These are phyloP conservation scores for Solidago caesia DNA, from an alignment of 129 eudicot species.

Conservation along the genomic window DNA sequence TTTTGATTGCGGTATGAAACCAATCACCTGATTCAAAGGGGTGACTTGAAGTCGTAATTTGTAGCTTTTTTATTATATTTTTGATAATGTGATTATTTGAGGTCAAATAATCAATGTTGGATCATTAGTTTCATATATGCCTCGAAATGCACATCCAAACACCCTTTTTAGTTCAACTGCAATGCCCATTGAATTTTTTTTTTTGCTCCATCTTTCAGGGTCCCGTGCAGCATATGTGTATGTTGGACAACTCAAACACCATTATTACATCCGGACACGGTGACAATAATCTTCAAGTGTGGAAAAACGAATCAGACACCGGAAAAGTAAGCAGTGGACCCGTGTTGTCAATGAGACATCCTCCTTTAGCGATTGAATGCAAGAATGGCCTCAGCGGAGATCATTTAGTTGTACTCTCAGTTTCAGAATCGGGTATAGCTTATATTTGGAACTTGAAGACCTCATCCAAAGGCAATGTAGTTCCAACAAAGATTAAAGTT, in stretches of 20 bases:
- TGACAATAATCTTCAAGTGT: conserved; percentile 45
- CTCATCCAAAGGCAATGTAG: conserved; percentile 32
- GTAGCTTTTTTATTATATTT: too few species aligned
- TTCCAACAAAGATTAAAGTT: conserved; percentile 46
- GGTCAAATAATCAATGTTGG: too few species aligned
- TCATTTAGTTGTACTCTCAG: conserved; percentile 45
- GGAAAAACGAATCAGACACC: conserved; percentile 30
- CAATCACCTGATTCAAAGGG: too few species aligned
- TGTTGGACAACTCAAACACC: conserved; percentile 33
- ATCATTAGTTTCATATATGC: background rate
- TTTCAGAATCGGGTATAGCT: conserved; percentile 45
- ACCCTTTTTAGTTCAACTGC: background rate
- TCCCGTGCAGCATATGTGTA: conserved; percentile 31
- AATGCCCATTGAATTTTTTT: background rate
- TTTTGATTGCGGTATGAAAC: too few species aligned
- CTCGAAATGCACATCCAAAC: background rate
- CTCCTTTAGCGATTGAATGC: conserved; percentile 46
- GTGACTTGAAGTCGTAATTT: too few species aligned
- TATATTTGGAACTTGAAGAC: conserved; percentile 52
- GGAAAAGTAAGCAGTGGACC: conserved; percentile 36
- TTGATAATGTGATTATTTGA: too few species aligned
- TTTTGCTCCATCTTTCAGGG: conserved; percentile 30
- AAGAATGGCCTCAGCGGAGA: conserved; percentile 39
- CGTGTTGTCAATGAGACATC: conserved; percentile 47
- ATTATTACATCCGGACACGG: conserved; percentile 41